phyloP scores from a whole-genome alignment of 2,329 filamentous ascomycete genomes.

The Achaetomium macrosporum region DNA sequence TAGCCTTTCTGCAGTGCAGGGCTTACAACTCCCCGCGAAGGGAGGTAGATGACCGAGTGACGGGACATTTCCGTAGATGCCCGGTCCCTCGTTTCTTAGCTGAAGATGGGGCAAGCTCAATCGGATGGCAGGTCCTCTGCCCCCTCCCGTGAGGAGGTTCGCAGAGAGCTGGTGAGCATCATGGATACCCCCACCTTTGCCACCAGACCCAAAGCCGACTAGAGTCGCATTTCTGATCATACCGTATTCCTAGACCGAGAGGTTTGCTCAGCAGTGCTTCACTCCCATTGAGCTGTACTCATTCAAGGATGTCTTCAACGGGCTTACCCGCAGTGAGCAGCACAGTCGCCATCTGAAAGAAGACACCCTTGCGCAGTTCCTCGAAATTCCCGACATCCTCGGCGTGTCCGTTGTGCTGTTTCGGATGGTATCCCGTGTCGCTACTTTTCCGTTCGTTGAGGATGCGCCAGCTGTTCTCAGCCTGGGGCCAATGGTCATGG shows the following conservation, averaged over 20 bases:
- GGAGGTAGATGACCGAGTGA: background rate
- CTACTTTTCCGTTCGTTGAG: constrained; percentile 66
- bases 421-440: constrained; percentile 65
- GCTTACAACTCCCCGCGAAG: background rate
- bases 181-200: background rate
- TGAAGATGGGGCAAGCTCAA: constrained; percentile 45
- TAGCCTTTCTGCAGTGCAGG: background rate
- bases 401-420: constrained; percentile 63
- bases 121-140: constrained; percentile 41
- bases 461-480: constrained; percentile 66
- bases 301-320: constrained; percentile 66
- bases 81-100: background rate
- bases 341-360: constrained; percentile 62
- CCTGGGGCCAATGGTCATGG: constrained; percentile 64
- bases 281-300: constrained; percentile 66
- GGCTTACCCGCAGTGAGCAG: constrained; percentile 59
- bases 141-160: constrained; percentile 47
- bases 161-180: constrained; percentile 43
- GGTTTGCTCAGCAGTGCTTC: constrained; percentile 65
- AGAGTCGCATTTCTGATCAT: background rate
- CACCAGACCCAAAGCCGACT: background rate
- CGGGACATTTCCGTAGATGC: too few species aligned
- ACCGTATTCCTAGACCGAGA: constrained; percentile 42
- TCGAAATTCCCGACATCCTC: constrained; percentile 66
- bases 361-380: constrained; percentile 63